Conservation (phyloP, 257 asterid species). For the Capsicum chinense region DNA sequence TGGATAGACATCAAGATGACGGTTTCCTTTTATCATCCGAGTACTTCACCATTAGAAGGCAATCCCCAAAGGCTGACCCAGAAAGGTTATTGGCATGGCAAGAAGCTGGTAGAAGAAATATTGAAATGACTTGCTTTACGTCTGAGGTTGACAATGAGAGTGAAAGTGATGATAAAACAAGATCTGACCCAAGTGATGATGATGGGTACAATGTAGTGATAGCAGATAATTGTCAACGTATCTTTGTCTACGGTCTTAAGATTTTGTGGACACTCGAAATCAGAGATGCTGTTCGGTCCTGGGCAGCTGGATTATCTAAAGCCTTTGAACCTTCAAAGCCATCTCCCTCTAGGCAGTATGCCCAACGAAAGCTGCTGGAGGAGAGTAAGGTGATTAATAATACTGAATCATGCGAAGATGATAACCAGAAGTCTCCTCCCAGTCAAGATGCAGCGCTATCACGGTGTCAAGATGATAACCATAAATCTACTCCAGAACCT, state of each 20-base stretch:
- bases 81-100: conserved; percentile 91
- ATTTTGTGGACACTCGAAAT: conserved; percentile 97
- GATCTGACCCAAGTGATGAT: conserved; percentile 97
- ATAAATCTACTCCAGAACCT: conserved; percentile 50
- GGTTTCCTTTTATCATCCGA: conserved; percentile 92
- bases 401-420: conserved; percentile 59
- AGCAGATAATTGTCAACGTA: conserved; percentile 96
- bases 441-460: conserved; percentile 62
- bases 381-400: conserved; percentile 57
- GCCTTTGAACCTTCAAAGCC: conserved; percentile 97
- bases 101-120: conserved; percentile 92
- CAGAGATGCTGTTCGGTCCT: conserved; percentile 99
- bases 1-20: conserved; percentile 86
- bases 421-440: conserved; percentile 54
- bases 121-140: conserved; percentile 86
- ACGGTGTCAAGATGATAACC: conserved; percentile 52
- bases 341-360: conserved; percentile 95
- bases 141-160: conserved; percentile 96
- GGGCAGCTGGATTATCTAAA: conserved; percentile 96
- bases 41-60: conserved; percentile 91
- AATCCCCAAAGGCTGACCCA: conserved; percentile 97
- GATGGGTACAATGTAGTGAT: conserved; percentile 93
- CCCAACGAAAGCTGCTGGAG: conserved; percentile 87
- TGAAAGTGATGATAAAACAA: conserved; percentile 89
- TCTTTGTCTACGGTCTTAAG: conserved; percentile 91